A percentile compares a stretch with the other conserved stretches of the same genome.
Conservation (phyloP, 352 stramenopile species). For the Phytophthora sp. region DNA sequence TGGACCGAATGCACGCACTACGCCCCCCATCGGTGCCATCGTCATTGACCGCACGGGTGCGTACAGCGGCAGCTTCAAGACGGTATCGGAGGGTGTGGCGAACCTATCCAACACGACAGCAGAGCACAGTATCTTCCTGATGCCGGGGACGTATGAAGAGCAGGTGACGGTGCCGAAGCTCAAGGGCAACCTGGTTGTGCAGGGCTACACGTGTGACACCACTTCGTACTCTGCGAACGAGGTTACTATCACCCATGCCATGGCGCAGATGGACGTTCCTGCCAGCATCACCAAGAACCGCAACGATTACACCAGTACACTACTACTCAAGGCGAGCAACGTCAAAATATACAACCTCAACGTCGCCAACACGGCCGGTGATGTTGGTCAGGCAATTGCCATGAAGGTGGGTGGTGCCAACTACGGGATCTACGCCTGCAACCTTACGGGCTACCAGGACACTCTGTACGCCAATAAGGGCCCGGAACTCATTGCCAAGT, state of each 20-base stretch:
- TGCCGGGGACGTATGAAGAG: constrained; percentile 22
- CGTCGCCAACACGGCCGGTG: constrained; percentile 23
- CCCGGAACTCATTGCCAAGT: constrained; percentile 20
- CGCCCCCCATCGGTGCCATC: constrained; percentile 20
- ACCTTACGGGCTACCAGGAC: constrained; percentile 29
- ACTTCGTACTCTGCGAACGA: constrained; percentile 25
- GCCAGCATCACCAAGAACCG: constrained; percentile 16
- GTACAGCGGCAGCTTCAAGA: constrained; percentile 19
- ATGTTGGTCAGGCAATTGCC: constrained; percentile 18
- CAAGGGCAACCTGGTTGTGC: constrained; percentile 18
- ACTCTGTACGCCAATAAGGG: constrained; percentile 23
- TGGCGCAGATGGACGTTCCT: constrained; percentile 28
- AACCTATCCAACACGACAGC: constrained; percentile 14
- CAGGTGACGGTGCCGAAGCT: constrained; percentile 16
- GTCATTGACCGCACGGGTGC: constrained; percentile 30
- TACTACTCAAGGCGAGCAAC: constrained; percentile 19
- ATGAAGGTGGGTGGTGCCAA: constrained; percentile 19
- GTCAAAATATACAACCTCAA: constrained; percentile 36
- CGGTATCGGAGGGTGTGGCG: constrained; percentile 19
- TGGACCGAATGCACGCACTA: constrained; percentile 17
- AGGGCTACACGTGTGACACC: constrained; percentile 30
- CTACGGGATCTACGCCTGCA: constrained; percentile 29
- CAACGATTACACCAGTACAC: constrained; percentile 25
- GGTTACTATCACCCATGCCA: constrained; percentile 29
- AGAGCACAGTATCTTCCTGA: constrained; percentile 24